Evolutionary conservation across 2,329 filamentous ascomycete species (phyloP), one percentile per base, ranked within the genome.

Genomic region (Lachnellula arida): DNA sequence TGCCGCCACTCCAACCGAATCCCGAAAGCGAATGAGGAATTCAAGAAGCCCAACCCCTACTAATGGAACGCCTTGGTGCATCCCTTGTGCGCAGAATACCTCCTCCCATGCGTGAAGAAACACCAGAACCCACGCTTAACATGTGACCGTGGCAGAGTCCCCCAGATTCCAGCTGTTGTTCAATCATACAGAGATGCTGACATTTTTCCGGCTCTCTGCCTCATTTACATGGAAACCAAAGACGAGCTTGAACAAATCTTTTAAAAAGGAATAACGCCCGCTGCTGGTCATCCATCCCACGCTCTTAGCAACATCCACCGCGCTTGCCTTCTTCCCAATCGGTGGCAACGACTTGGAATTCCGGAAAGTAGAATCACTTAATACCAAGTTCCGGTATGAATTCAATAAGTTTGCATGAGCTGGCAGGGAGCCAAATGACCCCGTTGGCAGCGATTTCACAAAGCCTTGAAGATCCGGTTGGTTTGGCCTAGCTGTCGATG

Each of bases 151-250:
- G 28, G 28, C 11, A 11, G 42, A n/a, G 9, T 14, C 23, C 14
- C 28, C 23, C 28, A 12, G 17, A 28, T 12, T 15, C 12, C 22
- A 15, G 17, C 44, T 9, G 12, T 22, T 32, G 22, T 5, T n/a
- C 37, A 40, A 35, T 67, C 58, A 84, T 17, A 86, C 76, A 17
- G 74, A 73, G 57, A 89, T 86, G 58, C 79, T 83, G 48, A 86
- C 76, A 55, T 79, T 82, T 66, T 88, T 87, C 61, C 86, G 78
- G 53, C 78, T 75, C 47, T 87, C 84, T 1, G 84, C 86, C 65
- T 96, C 91, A 54, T 96, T 90, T 15, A 91, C 74, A 48, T 87
- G 82, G 67, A 93, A 93, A 3, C 90, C 88, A 70, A 95, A 96
- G 2, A 96, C 91, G 42, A 93, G 78, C 52, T 83, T 81, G 74